A percentile compares a stretch with the other conserved stretches of the same genome.
phyloP scores from a whole-genome alignment of 1,139 yeast genomes.

The Eremothecium sinecaudum region DNA sequence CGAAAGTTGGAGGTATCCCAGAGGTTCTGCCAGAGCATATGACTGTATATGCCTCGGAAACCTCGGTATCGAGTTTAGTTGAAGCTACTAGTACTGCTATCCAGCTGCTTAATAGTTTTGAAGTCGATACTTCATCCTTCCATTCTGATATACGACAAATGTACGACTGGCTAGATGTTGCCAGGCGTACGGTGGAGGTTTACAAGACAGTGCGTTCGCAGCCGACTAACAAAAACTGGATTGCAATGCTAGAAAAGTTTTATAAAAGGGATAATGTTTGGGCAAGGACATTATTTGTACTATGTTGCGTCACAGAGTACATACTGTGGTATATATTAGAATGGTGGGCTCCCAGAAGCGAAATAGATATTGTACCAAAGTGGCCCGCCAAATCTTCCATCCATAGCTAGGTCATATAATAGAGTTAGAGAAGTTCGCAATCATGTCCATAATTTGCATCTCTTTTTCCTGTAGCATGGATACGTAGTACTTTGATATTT shows the following conservation, averaged over 20 bases:
- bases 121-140: constrained; percentile 63
- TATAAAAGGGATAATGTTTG: constrained; percentile 64
- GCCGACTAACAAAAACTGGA: constrained; percentile 41
- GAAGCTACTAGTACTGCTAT: constrained; percentile 63
- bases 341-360: constrained; percentile 55
- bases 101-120: constrained; percentile 42
- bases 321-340: constrained; percentile 56
- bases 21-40: constrained; percentile 89
- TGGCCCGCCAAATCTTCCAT: no score
- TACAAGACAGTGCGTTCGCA: constrained; percentile 41
- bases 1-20: constrained; percentile 95
- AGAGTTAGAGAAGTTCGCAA: neutral
- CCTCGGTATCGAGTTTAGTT: constrained; percentile 66
- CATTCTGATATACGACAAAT: constrained; percentile 69
- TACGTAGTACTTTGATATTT: neutral
- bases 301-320: constrained; percentile 73
- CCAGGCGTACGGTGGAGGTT: constrained; percentile 73
- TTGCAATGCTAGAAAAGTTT: constrained; percentile 45
- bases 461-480: constrained; percentile 3
- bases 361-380: constrained; percentile 63
- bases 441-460: neutral
- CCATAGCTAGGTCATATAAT: no score
- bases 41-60: constrained; percentile 85
- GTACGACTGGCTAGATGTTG: constrained; percentile 93
- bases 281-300: constrained; percentile 74